Conservation (phyloP, 2,329 filamentous ascomycete species). For the Ilyonectria mors-panacis region DNA sequence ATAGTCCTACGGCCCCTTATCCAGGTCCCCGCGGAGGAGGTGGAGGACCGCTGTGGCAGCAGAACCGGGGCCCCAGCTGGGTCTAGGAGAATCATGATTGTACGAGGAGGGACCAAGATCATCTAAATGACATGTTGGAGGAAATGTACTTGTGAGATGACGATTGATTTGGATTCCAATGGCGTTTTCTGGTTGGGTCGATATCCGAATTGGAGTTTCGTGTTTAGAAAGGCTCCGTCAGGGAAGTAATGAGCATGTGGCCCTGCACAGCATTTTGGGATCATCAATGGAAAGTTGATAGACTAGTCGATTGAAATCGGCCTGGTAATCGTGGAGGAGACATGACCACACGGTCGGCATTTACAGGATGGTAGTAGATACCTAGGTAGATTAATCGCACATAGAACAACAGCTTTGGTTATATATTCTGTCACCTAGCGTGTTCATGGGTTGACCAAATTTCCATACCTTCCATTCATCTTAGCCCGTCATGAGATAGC, state of each 20-base stretch:
- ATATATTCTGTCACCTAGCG: background rate
- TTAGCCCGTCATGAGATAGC: no score
- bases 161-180: conserved; percentile 15
- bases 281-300: conserved; percentile 9
- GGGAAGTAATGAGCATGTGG: conserved; percentile 24
- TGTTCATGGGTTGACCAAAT: no score
- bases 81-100: conserved; percentile 63
- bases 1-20: conserved; percentile 38
- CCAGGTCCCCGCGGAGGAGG: conserved; percentile 46
- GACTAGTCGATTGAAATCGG: conserved; percentile 21
- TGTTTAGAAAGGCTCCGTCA: conserved; percentile 10
- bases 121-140: conserved; percentile 14
- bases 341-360: conserved; percentile 37
- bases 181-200: conserved; percentile 24
- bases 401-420: conserved; percentile 7
- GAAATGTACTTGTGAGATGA: conserved; percentile 4
- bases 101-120: conserved; percentile 24
- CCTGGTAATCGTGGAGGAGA: conserved; percentile 36
- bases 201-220: conserved; percentile 29
- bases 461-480: no score
- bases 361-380: conserved; percentile 35
- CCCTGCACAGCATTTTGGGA: conserved; percentile 14
- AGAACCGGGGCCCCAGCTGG: conserved; percentile 64
- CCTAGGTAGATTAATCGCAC: conserved; percentile 25
- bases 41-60: conserved; percentile 67